Evolutionary conservation across 352 stramenopile species (phyloP), one percentile per base, ranked within the genome.

Genomic region (Plasmopara halstedii): DNA sequence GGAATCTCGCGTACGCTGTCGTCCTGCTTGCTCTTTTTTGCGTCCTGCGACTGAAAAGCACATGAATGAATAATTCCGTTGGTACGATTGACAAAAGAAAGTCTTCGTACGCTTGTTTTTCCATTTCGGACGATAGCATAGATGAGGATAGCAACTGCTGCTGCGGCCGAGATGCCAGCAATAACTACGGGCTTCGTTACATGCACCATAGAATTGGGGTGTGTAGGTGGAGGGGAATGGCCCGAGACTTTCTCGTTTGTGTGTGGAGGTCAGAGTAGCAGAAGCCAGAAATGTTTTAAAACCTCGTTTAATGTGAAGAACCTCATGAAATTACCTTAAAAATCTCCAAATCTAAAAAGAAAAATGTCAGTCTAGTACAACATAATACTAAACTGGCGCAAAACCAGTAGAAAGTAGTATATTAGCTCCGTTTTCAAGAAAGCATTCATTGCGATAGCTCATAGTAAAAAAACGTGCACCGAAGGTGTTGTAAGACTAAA

Each of bases 181-280:
- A 93, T 73, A 53, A 93, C 70, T 42, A 90, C 55, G 34, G 77
- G 77, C 64, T 90, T 93, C 59, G 67, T 78, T 58, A 88, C 73
- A 44, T 84, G 72, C 60, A 83, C 72, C 78, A 89, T 92, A 36
- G 44, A 43, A 18, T 22, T 44, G 23, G 14, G 38, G n/a, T 44
- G 15, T 21, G 38, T 33, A 34, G 45, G 36, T 27, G 36, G 32
- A 44, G n/a, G 23, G 38, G 23, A 34, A 17, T 20, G 37, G 35
- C 35, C 35, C 19, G 19, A 42, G 22, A 23, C 21, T 26, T 44
- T 44, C 38, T 44, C 18, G 38, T 27, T 20, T 52, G 46, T 51
- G 38, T 50, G 45, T 47, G 53, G 46, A 51, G 34, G 36, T 42
- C 41, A 51, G 44, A 42, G 44, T 21, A 50, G 44, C 44, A 25